These are phyloP conservation scores for Crinitomyces ghanaensis DNA, from an alignment of 805 yeast species.

Conservation along the genomic window DNA sequence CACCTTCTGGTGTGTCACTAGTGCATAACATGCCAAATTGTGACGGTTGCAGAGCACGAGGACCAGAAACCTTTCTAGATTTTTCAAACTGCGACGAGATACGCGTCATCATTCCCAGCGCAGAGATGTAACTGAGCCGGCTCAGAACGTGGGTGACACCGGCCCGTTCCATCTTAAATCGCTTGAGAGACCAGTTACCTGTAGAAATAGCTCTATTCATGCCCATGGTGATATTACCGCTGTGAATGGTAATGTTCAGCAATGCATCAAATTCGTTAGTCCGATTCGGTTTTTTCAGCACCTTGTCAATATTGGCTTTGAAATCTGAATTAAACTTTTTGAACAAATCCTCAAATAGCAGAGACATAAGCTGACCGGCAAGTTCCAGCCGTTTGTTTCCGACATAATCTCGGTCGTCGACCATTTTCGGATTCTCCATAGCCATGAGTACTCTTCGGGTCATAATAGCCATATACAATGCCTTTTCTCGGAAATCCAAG, in stretches of 20 bases:
- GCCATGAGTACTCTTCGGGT: constrained; percentile 94
- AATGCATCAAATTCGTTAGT: constrained; percentile 94
- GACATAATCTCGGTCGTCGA: constrained; percentile 97
- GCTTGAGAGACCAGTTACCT: constrained; percentile 96
- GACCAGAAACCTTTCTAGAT: constrained; percentile 95
- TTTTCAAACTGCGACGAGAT: constrained; percentile 98
- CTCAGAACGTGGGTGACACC: constrained; percentile 97
- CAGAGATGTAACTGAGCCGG: constrained; percentile 83
- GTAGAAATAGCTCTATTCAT: constrained; percentile 94
- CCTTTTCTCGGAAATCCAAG: constrained; percentile 86
- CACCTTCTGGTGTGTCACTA: constrained; percentile 99
- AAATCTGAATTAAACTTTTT: constrained; percentile 92
- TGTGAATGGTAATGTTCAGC: constrained; percentile 77
- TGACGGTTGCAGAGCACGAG: constrained; percentile 97
- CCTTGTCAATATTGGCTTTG: constrained; percentile 88
- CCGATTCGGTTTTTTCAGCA: constrained; percentile 84
- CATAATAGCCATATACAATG: constrained; percentile 90
- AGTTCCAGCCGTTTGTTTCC: constrained; percentile 95
- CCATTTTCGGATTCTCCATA: constrained; percentile 84
- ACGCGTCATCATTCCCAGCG: constrained; percentile 99
- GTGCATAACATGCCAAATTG: constrained; percentile 99
- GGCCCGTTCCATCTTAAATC: constrained; percentile 99
- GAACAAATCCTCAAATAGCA: constrained; percentile 91
- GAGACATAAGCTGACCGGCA: constrained; percentile 94
- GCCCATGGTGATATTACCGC: constrained; percentile 88